Evolutionary conservation across 768 basidiomycete genomes (phyloP).

Genomic region (Lentinula raphanica): DNA sequence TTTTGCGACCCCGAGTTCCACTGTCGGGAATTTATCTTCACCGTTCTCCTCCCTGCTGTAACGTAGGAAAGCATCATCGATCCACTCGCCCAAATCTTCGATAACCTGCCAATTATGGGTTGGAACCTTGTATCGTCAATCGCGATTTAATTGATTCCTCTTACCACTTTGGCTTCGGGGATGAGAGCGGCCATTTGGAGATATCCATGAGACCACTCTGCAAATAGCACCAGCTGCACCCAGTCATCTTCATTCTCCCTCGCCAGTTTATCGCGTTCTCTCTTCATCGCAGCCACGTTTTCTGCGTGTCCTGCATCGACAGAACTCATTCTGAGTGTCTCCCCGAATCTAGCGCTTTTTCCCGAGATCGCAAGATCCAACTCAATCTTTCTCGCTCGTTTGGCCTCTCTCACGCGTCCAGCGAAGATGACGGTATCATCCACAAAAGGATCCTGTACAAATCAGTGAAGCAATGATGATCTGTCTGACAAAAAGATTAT

Average conservation of each 20-base stretch:
- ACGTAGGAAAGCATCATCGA: conserved; percentile 66
- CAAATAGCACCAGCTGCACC: conserved; percentile 90
- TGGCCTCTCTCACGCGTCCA: conserved; percentile 91
- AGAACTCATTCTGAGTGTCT: conserved; percentile 57
- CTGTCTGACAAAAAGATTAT: conserved; percentile 66
- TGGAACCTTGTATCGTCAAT: neutral
- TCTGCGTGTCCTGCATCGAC: conserved; percentile 29
- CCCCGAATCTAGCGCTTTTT: conserved; percentile 60
- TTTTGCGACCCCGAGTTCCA: conserved; percentile 1
- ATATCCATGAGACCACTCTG: conserved; percentile 97
- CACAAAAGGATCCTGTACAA: conserved; percentile 64
- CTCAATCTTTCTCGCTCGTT: conserved; percentile 73
- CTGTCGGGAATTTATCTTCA: conserved; percentile 11
- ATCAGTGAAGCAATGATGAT: neutral
- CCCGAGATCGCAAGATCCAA: conserved; percentile 57
- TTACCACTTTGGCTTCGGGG: conserved; percentile 65
- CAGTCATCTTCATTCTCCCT: conserved; percentile 85
- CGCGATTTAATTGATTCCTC: conserved; percentile 13
- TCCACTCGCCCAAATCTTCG: conserved; percentile 87
- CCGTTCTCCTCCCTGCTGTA: conserved; percentile 11
- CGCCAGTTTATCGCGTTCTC: conserved; percentile 55
- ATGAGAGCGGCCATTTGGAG: conserved; percentile 91
- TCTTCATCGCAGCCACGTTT: conserved; percentile 38
- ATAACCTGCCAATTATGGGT: conserved; percentile 40
- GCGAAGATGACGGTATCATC: conserved; percentile 98